Base-by-base conservation (phyloP, 768 basidiomycete species). In the Suillus alpinus region DNA sequence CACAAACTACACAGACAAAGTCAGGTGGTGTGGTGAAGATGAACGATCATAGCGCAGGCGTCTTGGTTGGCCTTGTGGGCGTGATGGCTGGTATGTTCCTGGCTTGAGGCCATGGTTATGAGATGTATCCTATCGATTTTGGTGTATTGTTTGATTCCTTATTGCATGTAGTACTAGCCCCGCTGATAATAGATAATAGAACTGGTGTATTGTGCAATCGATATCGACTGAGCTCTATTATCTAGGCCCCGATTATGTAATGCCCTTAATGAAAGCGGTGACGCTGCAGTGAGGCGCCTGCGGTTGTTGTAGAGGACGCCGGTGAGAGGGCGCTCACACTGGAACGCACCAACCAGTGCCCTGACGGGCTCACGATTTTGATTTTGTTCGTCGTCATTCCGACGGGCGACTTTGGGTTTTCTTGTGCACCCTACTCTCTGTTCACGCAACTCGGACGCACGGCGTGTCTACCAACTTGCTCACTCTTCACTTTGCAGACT, bases 81-180 rank as follows among this genome's bases (percentile, higher is more conserved):
- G 61, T 65, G 13, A 59, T 70, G 20, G 56, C 62, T 44, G 73
- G 71, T 8, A 34, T 65, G 49, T 43, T 73, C 69, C 52, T 72
- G 61, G 56, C 56, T 12, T 62, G 47, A 62, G 29, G 41, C 18
- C 2, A 5, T 18, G 16, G 12, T 18, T 55, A 20, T 10, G 20
- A 53, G 14, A 37, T 16, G 23, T 39, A 20, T 29, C 16, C 26
- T n/a, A 34, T 14, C 29, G 8, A 29, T 31, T 18, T 31, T 31
- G 47, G 29, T 29, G 49, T 50, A 12, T 50, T 18, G 14, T 49
- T 9, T 29, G 7, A 9, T 47, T 29, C 26, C 13, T 46, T 20
- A 6, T 44, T 12, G 16, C 6, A 32, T 52, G n/a, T 34, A 53
- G 23, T 6, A 39, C 23, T 31, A 13, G 12, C 32, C 10, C 9